Base-by-base conservation (phyloP, 331 rosid genomes). In the Quercus tomentella region DNA sequence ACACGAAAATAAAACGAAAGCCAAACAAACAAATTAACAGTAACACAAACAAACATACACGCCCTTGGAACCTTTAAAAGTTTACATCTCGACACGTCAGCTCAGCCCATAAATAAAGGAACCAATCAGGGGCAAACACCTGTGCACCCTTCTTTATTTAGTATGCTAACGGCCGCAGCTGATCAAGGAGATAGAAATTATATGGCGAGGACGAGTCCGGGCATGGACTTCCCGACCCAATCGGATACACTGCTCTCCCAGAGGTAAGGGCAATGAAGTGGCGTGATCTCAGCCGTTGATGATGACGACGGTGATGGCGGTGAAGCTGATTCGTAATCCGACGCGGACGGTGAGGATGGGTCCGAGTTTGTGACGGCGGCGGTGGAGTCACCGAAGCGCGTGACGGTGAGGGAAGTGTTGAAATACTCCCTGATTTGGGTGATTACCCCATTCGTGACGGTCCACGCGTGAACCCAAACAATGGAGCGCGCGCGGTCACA, bases 391-490 rank as follows among this genome's bases (percentile, higher is more conserved):
- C 84, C 86, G 76, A 95, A 37, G 43, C 89, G 88, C 1, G 98
- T 95, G 58, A 95, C 99, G 55, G 94, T 93, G 21, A 95, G 96
- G 83, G 98, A 82, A 35, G 99, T 93, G 92, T 95, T 90, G 84
- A 93, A 86, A 86, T 95, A 95, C 85, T 95, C 98, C 80, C 95
- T 82, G 35, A 94, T 79, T 73, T 91, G 93, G 49, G 95, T 92
- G 3, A 92, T 78, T 88, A 94, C 77, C 97, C 97, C 98, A 94
- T 91, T 82, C 35, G 92, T 55, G 68, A 94, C 82, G 26, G 97
- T 92, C 87, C 91, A 86, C 21, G 98, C 98, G 91, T 94, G 98
- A 7, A 94, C 89, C 98, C 98, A 94, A 56, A 88, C 83, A 33
- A 92, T 91, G 26, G 86, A 81, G 76, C 89, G 89, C 60, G 28